phyloP scores from a whole-genome alignment of 2,329 filamentous ascomycete genomes.

The Dryadomyces quercivorus region DNA sequence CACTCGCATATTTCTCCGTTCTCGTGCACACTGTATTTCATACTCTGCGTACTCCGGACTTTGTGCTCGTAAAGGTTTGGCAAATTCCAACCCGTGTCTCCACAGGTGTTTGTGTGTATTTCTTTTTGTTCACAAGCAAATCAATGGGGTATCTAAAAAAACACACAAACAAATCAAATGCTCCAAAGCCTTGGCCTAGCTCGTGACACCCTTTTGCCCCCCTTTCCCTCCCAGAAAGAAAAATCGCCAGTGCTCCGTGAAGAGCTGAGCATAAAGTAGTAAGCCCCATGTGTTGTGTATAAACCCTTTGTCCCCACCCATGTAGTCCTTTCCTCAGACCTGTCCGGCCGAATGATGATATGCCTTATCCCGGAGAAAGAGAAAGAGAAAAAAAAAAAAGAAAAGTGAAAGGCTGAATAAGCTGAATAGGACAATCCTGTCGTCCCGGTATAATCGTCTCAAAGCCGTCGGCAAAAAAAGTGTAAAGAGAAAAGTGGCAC shows the following conservation, averaged over 20 bases:
- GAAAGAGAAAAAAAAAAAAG: not conserved
- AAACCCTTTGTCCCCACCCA: not conserved
- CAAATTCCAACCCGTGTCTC: not conserved
- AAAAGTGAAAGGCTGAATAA: not conserved
- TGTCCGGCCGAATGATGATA: not conserved
- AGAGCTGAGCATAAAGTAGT: not conserved
- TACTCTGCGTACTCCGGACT: no score
- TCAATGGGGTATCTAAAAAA: not conserved
- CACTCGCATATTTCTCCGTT: no score
- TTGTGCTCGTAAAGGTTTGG: no score
- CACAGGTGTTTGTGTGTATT: not conserved
- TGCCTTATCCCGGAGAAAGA: not conserved
- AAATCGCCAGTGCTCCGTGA: not conserved
- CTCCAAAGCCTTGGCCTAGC: not conserved
- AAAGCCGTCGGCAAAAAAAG: not conserved
- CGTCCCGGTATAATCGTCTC: not conserved
- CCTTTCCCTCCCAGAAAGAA: not conserved
- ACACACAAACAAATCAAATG: not conserved
- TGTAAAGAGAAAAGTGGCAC: not conserved
- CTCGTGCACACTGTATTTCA: no score
- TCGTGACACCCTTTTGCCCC: not conserved
- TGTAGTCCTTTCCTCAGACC: not conserved
- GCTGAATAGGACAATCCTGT: not conserved
- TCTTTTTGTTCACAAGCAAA: not conserved
- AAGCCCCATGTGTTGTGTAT: not conserved